Evolutionary conservation across 2,329 filamentous ascomycete genomes (phyloP).

Genomic region (Dothiorella sarmentorum): DNA sequence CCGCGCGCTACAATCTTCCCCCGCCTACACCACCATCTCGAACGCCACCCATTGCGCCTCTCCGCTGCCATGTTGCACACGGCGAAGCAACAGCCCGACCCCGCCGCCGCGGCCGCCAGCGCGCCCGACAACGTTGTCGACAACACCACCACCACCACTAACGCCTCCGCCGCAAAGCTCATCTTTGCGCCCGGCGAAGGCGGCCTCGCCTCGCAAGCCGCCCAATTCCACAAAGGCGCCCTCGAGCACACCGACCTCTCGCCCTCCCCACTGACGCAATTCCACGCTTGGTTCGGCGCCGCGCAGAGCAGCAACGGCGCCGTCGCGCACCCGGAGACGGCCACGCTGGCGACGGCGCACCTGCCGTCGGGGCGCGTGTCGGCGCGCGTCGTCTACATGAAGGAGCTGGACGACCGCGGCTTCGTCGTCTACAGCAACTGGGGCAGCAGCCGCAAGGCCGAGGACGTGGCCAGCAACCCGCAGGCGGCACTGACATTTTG

Average conservation of each 20-base stretch:
- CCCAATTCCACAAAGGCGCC: constrained; percentile 68
- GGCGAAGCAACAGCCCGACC: not conserved
- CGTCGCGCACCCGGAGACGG: constrained; percentile 80
- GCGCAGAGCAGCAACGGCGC: constrained; percentile 53
- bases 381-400: constrained; percentile 86
- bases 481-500: constrained; percentile 84
- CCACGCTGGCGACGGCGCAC: constrained; percentile 77
- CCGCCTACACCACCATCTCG: not conserved
- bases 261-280: constrained; percentile 71
- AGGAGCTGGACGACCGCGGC: constrained; percentile 78
- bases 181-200: constrained; percentile 61
- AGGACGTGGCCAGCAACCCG: constrained; percentile 68
- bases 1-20: not conserved
- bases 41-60: not conserved
- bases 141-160: not conserved
- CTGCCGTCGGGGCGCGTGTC: constrained; percentile 82
- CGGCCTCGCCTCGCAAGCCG: constrained; percentile 56
- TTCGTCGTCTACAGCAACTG: constrained; percentile 96
- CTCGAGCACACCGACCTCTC: constrained; percentile 62
- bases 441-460: constrained; percentile 67
- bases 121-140: not conserved
- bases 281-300: constrained; percentile 82
- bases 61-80: not conserved
- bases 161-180: constrained; percentile 27
- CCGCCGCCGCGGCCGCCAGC: not conserved